Percentiles rank a stretch among this genome's conserved stretches.
These are phyloP conservation scores for Aspergillus pseudoterreus DNA, from an alignment of 2,329 filamentous ascomycete species.

Conservation along the genomic window DNA sequence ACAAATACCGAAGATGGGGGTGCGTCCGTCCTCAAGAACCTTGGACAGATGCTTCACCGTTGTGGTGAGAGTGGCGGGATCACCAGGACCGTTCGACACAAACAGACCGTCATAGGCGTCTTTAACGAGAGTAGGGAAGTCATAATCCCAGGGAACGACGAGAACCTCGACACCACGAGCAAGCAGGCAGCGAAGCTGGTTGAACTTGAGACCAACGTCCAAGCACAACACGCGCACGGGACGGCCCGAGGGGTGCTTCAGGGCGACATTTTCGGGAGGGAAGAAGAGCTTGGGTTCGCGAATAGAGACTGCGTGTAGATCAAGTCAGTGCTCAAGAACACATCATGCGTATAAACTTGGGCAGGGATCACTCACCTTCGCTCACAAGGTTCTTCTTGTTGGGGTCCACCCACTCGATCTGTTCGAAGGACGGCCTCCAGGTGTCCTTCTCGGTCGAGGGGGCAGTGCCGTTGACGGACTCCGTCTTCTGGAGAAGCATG, in stretches of 20 bases:
- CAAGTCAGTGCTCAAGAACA: slow-evolving; percentile 24
- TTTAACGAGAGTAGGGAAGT: slow-evolving; percentile 72
- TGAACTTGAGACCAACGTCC: slow-evolving; percentile 97
- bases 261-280: slow-evolving; percentile 64
- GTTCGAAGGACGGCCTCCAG: slow-evolving; percentile 65
- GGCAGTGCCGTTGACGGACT: slow-evolving; percentile 35
- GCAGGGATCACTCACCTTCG: slow-evolving; percentile 67
- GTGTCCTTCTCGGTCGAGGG: slow-evolving; percentile 40
- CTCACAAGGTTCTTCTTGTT: slow-evolving; percentile 90
- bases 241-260: slow-evolving; percentile 85
- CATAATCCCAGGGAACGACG: slow-evolving; percentile 93
- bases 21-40: slow-evolving; percentile 73
- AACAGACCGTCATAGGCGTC: slow-evolving; percentile 95
- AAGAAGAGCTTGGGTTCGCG: slow-evolving; percentile 81
- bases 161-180: slow-evolving; percentile 88
- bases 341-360: too few relatives aligned
- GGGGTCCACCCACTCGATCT: slow-evolving; percentile 84
- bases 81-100: slow-evolving; percentile 95
- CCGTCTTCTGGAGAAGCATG: slow-evolving; percentile 68
- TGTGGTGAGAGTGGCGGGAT: slow-evolving; percentile 75
- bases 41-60: slow-evolving; percentile 77
- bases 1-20: slow-evolving; percentile 93
- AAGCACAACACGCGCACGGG: slow-evolving; percentile 84
- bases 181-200: slow-evolving; percentile 91
- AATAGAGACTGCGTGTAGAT: slow-evolving; percentile 69